Conservation (phyloP, 495 filamentous ascomycete species). For the Aspergillus taichungensis region DNA sequence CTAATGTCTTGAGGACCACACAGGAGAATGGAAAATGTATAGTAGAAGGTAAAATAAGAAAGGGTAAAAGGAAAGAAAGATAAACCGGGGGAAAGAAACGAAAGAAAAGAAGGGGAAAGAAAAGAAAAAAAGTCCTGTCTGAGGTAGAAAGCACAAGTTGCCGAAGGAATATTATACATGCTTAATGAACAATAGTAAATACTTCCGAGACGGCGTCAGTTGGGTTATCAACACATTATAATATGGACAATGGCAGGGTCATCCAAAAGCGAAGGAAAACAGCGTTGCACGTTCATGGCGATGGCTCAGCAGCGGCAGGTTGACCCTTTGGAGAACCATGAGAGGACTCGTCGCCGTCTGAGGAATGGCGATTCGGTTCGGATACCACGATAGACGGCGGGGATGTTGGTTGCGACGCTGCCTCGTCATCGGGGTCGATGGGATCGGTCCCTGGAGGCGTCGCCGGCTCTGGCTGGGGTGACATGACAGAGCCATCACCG, state of each 20-base stretch:
- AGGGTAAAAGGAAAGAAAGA: conserved; percentile 6
- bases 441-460: conserved; percentile 21
- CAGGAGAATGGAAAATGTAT: too few relatives aligned
- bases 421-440: conserved; percentile 15
- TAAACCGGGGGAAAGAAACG: conserved; percentile 10
- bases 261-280: background rate
- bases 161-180: conserved; percentile 15
- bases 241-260: conserved; percentile 12
- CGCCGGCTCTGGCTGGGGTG: conserved; percentile 26
- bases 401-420: conserved; percentile 12
- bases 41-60: background rate
- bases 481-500: conserved; percentile 27
- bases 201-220: conserved; percentile 27
- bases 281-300: conserved; percentile 17
- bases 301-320: conserved; percentile 25
- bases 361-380: conserved; percentile 17
- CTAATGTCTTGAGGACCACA: background rate
- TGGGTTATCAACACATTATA: conserved; percentile 35
- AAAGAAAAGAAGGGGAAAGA: conserved; percentile 7
- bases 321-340: conserved; percentile 20
- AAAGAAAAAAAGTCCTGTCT: conserved; percentile 8
- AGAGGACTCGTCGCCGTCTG: conserved; percentile 12
- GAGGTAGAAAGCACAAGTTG: background rate
- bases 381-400: conserved; percentile 36
- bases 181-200: conserved; percentile 11